Base-by-base conservation (phyloP, 345 rosid species). In the Punica granatum region DNA sequence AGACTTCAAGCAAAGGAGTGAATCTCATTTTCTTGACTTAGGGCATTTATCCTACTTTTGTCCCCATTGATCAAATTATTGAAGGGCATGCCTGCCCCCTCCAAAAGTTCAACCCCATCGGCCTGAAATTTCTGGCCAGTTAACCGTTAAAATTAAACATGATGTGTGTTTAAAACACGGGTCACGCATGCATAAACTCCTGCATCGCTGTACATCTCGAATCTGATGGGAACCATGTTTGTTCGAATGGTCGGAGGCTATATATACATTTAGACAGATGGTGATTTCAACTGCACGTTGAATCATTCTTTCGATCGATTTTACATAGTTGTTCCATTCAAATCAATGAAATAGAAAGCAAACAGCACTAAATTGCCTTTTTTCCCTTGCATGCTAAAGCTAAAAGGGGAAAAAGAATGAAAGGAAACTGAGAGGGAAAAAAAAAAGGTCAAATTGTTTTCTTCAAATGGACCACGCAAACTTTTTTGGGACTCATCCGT, bases 21-120 rank as follows among this genome's bases (percentile, higher is more conserved):
- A 33, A 34, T 61, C 31, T 39, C 32, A 63, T 63, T 63, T 36
- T 13, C 49, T 63, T 63, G 66, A 63, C 65, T 33, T 33, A 6
- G 65, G 16, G 41, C 65, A 63, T 12, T 36, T 39, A 63, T 42
- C 66, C 66, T 37, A 21, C 19, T 23, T 12, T 63, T 63, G 46
- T 37, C 49, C 66, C 43, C 48, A 63, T 63, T 63, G 66, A 63
- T 63, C 48, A 63, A 63, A 42, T 37, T 63, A 63, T 36, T 37
- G 66, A 63, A 63, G 30, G 46, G 30, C 4, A 9, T 36, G 49
- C 46, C 32, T 51, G 26, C 58, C 33, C 61, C 61, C n/a, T 63
- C 34, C 10, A n/a, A 63, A 63, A 25, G 19, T 39, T 25, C 66
- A 63, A n/a, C 66, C 49, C 43, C 65, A 62, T 44, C 1, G 16